These are phyloP conservation scores for Tolypocladium capitatum DNA, from an alignment of 2,329 filamentous ascomycete genomes.

Conservation along the genomic window DNA sequence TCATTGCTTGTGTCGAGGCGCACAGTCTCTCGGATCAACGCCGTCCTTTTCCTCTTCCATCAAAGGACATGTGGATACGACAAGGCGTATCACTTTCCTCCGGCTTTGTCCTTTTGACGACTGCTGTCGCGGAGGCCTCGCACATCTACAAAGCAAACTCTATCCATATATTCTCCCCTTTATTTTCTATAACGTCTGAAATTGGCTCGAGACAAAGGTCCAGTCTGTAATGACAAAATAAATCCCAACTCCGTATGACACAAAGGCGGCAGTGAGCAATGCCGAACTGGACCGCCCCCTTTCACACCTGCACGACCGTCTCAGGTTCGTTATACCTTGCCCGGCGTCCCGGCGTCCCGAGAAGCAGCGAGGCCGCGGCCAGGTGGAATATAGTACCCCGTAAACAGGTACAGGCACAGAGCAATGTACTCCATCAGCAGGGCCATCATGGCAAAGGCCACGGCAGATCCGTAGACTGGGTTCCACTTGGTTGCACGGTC, in stretches of 20 bases:
- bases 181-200: not conserved
- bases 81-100: not conserved
- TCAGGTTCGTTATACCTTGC: not conserved
- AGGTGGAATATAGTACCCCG: constrained; percentile 6
- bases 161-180: not conserved
- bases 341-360: not conserved
- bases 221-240: not conserved
- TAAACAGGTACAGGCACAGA: constrained; percentile 5
- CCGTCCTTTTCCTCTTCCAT: not conserved
- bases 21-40: not conserved
- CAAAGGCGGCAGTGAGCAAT: not conserved
- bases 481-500: constrained; percentile 5
- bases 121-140: not conserved
- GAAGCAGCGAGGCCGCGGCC: constrained; percentile 1
- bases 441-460: constrained; percentile 6
- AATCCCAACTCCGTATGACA: not conserved
- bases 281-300: not conserved
- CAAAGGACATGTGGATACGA: not conserved
- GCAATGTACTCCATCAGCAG: constrained; percentile 7
- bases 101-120: not conserved
- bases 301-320: not conserved
- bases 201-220: not conserved
- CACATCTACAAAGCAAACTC: not conserved
- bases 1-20: not conserved
- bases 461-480: constrained; percentile 6